A percentile compares a stretch with the other conserved stretches of the same genome.
phyloP scores from a whole-genome alignment of 2,329 filamentous ascomycete species.

The Colletotrichum sublineola region DNA sequence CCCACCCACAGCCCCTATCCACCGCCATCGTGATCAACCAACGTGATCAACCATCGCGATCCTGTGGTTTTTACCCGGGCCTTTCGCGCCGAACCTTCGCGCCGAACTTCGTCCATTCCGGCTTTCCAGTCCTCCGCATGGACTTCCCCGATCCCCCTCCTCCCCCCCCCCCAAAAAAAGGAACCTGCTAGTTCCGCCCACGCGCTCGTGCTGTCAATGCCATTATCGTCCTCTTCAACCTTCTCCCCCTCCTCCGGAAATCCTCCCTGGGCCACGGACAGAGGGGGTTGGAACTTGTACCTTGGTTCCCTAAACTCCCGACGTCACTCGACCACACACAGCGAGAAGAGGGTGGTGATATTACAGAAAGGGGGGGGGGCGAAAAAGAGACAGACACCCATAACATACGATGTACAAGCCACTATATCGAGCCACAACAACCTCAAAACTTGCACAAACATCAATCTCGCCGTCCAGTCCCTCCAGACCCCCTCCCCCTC shows the following conservation, averaged over 20 bases:
- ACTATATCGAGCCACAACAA: too few species aligned
- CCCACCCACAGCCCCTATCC: not conserved
- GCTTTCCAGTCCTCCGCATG: not conserved
- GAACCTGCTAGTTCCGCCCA: not conserved
- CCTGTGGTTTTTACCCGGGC: too few species aligned
- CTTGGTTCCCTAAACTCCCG: not conserved
- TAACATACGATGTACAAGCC: not conserved
- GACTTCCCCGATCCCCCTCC: not conserved
- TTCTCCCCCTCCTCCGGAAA: not conserved
- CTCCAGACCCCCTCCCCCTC: not conserved
- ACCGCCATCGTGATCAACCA: not conserved
- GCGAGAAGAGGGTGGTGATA: too few species aligned
- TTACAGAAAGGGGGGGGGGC: too few species aligned
- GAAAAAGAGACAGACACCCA: not conserved
- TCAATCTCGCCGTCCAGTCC: not conserved
- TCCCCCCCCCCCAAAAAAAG: not conserved
- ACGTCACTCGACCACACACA: too few species aligned
- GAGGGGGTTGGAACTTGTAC: not conserved
- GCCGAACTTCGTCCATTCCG: not conserved
- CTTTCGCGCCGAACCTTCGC: not conserved
- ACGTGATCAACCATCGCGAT: not conserved
- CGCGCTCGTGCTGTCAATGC: conserved; percentile 10
- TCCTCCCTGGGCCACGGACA: not conserved
- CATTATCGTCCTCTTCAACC: not conserved
- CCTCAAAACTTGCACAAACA: conserved; percentile 1